Base-by-base conservation (phyloP, 2,329 filamentous ascomycete genomes). In the Fusarium succisae region DNA sequence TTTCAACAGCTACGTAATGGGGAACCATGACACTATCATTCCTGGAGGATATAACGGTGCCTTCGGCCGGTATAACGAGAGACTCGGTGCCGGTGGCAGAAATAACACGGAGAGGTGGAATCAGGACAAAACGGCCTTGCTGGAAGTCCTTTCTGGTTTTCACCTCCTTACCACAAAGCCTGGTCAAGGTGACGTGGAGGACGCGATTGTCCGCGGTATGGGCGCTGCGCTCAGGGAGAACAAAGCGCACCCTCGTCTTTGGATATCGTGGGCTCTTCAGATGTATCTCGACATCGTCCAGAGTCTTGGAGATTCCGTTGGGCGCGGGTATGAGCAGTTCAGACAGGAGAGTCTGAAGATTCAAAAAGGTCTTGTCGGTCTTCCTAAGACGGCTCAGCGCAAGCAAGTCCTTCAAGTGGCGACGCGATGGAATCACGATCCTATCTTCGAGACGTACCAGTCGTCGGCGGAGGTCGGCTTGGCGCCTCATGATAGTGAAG, bases 241-340 rank as follows among this genome's bases (percentile, higher is more conserved):
- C 8, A 24, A 18, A 17, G 8, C 14, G 32, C 11, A 28, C 9
- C 41, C 38, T 5, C 62, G 58, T 5, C 63, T 78, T 4, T 73
- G 77, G 74, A 38, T 78, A 14, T 28, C 37, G 3, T 77, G 70
- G 35, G 69, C 63, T 32, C 20, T 69, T 6, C 74, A 77, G 20
- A 55, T 73, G 4, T 79, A 77, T 47, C 48, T 78, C 15, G 64
- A 69, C 15, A 62, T 79, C 7, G 20, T 79, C 10, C 66, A 78
- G 14, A 32, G 39, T 30, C 28, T 71, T 20, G 67, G 66, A 2
- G 11, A 30, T 10, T 14, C 47, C 10, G 72, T 70, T 1, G 43
- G 11, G 2, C 45, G 32, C 17, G 69, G 51, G 1, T 67, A 50
- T 37, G 41, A 63, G 3, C 32, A 63, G 12, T 50, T 77, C 17